Evolutionary conservation across 2,329 filamentous ascomycete genomes (phyloP).

Genomic region (Cadophora luteo-olivacea): DNA sequence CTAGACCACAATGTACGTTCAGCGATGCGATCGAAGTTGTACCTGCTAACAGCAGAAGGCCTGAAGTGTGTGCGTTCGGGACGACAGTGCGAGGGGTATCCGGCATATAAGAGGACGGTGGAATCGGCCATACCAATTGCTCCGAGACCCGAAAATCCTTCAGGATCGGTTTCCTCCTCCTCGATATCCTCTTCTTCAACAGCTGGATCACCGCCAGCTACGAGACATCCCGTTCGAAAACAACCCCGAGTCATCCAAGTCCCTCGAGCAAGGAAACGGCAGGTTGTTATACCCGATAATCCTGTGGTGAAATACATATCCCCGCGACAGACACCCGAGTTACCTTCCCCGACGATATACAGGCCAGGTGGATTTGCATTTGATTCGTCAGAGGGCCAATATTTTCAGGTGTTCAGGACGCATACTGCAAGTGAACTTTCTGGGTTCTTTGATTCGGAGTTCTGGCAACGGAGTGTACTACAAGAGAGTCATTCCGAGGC

Average conservation of each 20-base stretch:
- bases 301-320: neutral
- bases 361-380: slow-evolving; percentile 50
- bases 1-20: slow-evolving; percentile 60
- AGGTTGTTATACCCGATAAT: slow-evolving; percentile 2
- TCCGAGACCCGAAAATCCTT: slow-evolving; percentile 30
- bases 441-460: slow-evolving; percentile 70
- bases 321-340: slow-evolving; percentile 16
- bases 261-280: neutral
- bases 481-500: slow-evolving; percentile 68
- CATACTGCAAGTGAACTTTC: slow-evolving; percentile 68
- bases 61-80: slow-evolving; percentile 63
- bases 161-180: slow-evolving; percentile 17
- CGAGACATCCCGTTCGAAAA: neutral
- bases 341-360: slow-evolving; percentile 30
- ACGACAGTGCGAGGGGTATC: slow-evolving; percentile 66
- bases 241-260: slow-evolving; percentile 6
- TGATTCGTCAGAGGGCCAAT: slow-evolving; percentile 58
- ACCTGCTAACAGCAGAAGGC: slow-evolving; percentile 11
- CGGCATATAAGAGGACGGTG: slow-evolving; percentile 36
- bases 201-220: slow-evolving; percentile 1
- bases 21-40: neutral
- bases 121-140: slow-evolving; percentile 37
- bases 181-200: slow-evolving; percentile 10
- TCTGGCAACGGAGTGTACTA: slow-evolving; percentile 68
- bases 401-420: slow-evolving; percentile 67